Conservation (phyloP, 345 rosid species). For the Populus deltoides region DNA sequence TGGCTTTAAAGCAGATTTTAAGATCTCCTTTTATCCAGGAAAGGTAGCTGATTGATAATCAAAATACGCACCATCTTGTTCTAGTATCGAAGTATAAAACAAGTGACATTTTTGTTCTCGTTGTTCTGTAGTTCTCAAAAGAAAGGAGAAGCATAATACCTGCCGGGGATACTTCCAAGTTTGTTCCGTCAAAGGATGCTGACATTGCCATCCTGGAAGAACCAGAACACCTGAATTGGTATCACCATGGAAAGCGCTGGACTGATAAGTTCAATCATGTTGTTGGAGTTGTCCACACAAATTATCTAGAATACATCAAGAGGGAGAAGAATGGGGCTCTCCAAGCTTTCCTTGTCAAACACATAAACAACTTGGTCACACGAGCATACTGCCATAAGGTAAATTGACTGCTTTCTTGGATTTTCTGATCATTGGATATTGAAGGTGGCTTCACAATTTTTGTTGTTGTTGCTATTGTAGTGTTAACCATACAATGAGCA, state of each 20-base stretch:
- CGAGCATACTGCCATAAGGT: slow-evolving; percentile 96
- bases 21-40: slow-evolving; percentile 95
- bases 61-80: not conserved
- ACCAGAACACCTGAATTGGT: slow-evolving; percentile 98
- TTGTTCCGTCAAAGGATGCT: slow-evolving; percentile 83
- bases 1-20: slow-evolving; percentile 88
- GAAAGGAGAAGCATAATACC: slow-evolving; percentile 93
- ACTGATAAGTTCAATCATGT: slow-evolving; percentile 95
- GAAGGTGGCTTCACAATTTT: not conserved
- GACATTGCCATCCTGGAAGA: slow-evolving; percentile 95
- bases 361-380: slow-evolving; percentile 84
- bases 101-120: slow-evolving; percentile 12
- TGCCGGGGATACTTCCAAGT: slow-evolving; percentile 90
- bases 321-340: slow-evolving; percentile 92
- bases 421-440: not conserved
- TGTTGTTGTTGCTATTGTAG: not conserved
- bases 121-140: slow-evolving; percentile 67
- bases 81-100: not conserved
- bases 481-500: not conserved
- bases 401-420: slow-evolving; percentile 12
- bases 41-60: slow-evolving; percentile 51
- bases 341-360: slow-evolving; percentile 92
- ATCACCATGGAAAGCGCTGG: slow-evolving; percentile 96
- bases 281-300: slow-evolving; percentile 95
- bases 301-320: slow-evolving; percentile 96